These are phyloP conservation scores for Capsicum rhomboideum DNA, from an alignment of 257 asterid genomes.

Conservation along the genomic window DNA sequence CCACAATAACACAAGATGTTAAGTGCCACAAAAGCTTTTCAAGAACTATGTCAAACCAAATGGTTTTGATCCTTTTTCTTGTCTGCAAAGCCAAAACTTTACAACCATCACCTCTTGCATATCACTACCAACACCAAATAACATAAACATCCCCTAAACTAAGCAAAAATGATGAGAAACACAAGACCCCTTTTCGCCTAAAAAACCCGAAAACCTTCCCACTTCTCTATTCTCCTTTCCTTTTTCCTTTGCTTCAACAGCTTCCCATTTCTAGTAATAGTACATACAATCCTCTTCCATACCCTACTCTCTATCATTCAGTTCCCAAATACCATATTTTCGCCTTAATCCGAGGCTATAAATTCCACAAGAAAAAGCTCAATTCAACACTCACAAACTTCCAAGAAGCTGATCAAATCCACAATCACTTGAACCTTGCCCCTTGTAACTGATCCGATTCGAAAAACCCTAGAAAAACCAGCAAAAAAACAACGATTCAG, in stretches of 20 bases:
- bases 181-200: too few relatives aligned
- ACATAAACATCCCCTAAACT: constrained; percentile 10
- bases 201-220: background rate
- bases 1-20: background rate
- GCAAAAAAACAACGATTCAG: background rate
- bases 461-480: constrained; percentile 14
- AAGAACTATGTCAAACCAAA: constrained; percentile 4
- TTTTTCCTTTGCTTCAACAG: background rate
- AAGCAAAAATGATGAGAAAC: background rate
- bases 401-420: constrained; percentile 14
- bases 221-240: background rate
- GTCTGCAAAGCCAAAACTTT: constrained; percentile 1
- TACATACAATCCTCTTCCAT: constrained; percentile 30
- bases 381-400: background rate
- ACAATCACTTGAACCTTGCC: background rate
- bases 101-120: background rate
- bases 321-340: background rate
- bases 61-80: constrained; percentile 7
- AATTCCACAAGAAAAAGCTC: background rate
- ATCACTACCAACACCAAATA: constrained; percentile 1
- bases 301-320: constrained; percentile 5
- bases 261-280: constrained; percentile 2
- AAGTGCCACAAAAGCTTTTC: background rate
- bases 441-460: background rate
- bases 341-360: background rate